A percentile compares a stretch with the other conserved stretches of the same genome.
Conservation (phyloP, 2,329 filamentous ascomycete species). For the Arthroderma uncinatum region DNA sequence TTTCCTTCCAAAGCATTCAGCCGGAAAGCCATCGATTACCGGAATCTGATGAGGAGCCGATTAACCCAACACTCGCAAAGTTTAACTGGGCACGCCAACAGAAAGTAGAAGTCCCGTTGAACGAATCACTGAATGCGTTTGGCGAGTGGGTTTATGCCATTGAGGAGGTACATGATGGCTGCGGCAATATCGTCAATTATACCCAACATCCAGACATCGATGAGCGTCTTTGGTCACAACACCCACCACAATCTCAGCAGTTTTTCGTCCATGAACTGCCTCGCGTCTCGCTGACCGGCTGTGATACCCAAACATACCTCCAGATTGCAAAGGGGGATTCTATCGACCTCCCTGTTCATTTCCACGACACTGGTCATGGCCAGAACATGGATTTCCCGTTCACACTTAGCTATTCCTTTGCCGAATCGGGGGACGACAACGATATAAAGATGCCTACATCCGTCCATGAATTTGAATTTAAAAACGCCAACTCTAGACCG, state of each 20-base stretch:
- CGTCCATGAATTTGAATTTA: slow-evolving; percentile 45
- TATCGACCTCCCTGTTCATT: slow-evolving; percentile 58
- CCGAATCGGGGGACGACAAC: slow-evolving; percentile 58
- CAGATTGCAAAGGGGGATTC: slow-evolving; percentile 67
- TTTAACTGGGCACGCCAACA: slow-evolving; percentile 70
- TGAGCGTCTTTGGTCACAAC: slow-evolving; percentile 48
- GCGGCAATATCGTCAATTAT: slow-evolving; percentile 78
- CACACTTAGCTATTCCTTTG: slow-evolving; percentile 70
- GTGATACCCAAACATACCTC: slow-evolving; percentile 67
- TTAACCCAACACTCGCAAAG: slow-evolving; percentile 40
- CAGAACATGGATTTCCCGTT: slow-evolving; percentile 54
- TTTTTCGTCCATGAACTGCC: slow-evolving; percentile 85
- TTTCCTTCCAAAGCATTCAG: slow-evolving; percentile 86
- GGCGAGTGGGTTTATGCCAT: slow-evolving; percentile 84
- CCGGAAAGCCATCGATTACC: slow-evolving; percentile 77
- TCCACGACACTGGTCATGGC: slow-evolving; percentile 50
- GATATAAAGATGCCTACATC: slow-evolving; percentile 37
- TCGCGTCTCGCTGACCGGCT: slow-evolving; percentile 57
- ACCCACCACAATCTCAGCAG: slow-evolving; percentile 57
- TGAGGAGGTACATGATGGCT: slow-evolving; percentile 82
- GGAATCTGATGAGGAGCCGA: slow-evolving; percentile 51
- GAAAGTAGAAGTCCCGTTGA: slow-evolving; percentile 67
- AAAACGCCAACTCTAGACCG: slow-evolving; percentile 52
- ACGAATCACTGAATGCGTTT: slow-evolving; percentile 70
- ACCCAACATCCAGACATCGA: slow-evolving; percentile 47